Conservation (phyloP, 108 stramenopile genomes). For the Fistulifera pelliculosa region DNA sequence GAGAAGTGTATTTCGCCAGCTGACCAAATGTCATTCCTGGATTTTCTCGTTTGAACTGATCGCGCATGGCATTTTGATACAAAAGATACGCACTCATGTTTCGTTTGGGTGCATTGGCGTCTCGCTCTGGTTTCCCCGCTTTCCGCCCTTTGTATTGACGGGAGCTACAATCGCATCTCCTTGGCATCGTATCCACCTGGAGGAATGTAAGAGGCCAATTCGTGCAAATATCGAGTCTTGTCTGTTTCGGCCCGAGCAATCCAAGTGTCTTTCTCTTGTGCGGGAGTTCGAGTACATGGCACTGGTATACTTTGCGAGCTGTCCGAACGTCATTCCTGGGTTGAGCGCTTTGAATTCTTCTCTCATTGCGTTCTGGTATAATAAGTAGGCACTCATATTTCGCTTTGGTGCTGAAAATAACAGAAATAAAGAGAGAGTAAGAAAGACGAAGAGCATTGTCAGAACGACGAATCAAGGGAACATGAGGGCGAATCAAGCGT, state of each 20-base stretch:
- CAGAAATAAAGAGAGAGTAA: no score
- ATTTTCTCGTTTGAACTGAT: conserved; percentile 70
- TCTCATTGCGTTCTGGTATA: conserved; percentile 76
- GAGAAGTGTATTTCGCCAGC: conserved; percentile 83
- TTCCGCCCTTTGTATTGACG: conserved; percentile 30
- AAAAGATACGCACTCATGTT: conserved; percentile 83
- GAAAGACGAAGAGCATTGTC: no score
- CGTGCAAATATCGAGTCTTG: conserved; percentile 75
- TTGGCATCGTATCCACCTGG: conserved; percentile 74
- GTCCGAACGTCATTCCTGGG: conserved; percentile 75
- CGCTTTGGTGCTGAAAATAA: conserved; percentile 56
- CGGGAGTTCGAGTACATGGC: conserved; percentile 80
- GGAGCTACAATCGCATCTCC: conserved; percentile 63
- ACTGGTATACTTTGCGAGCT: conserved; percentile 77
- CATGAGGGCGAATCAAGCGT: no score
- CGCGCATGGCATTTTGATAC: conserved; percentile 84
- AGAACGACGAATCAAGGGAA: no score
- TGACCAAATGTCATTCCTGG: conserved; percentile 82
- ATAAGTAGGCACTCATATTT: conserved; percentile 79
- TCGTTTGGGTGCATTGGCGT: conserved; percentile 85
- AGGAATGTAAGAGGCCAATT: conserved; percentile 58
- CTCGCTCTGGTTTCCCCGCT: conserved; percentile 53
- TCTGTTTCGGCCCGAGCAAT: conserved; percentile 68
- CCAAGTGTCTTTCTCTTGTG: conserved; percentile 71
- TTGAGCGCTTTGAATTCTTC: conserved; percentile 75